Conservation (phyloP, 139 green algal species). For the Helicosporidium sp. region DNA sequence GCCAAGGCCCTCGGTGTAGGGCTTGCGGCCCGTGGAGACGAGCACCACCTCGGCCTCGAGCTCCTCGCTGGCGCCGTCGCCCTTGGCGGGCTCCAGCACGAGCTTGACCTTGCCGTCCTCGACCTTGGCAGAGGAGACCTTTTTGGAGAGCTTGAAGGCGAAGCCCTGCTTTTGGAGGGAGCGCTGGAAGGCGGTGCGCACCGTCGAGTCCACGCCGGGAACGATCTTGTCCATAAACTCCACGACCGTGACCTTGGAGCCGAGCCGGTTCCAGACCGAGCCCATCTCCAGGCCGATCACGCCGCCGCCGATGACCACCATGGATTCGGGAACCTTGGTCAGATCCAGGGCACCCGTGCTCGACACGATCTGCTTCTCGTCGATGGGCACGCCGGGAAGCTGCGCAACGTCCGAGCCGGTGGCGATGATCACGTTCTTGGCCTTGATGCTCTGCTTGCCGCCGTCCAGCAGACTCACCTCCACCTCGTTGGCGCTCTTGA, state of each 20-base stretch:
- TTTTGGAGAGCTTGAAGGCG: conserved; percentile 86
- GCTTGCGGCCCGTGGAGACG: conserved; percentile 64
- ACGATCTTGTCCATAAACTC: conserved; percentile 85
- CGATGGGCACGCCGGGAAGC: conserved; percentile 70
- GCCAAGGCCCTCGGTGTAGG: conserved; percentile 52
- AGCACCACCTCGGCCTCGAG: conserved; percentile 80
- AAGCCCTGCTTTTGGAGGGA: conserved; percentile 88
- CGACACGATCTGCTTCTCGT: conserved; percentile 80
- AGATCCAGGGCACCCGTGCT: conserved; percentile 86
- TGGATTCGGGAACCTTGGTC: conserved; percentile 62
- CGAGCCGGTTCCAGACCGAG: conserved; percentile 78
- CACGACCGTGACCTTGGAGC: conserved; percentile 82
- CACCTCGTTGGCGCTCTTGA: conserved; percentile 55
- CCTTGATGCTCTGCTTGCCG: conserved; percentile 22
- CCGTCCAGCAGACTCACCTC: conserved; percentile 62
- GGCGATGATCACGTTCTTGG: conserved; percentile 92
- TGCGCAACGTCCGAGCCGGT: conserved; percentile 81
- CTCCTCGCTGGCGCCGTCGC: conserved; percentile 41
- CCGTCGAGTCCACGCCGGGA: conserved; percentile 71
- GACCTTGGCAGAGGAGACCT: conserved; percentile 50
- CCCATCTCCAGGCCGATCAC: conserved; percentile 97
- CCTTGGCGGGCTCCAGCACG: conserved; percentile 36
- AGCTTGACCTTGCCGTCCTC: conserved; percentile 41
- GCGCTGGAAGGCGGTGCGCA: conserved; percentile 72
- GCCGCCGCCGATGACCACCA: conserved; percentile 91